phyloP scores from a whole-genome alignment of 371 early-diverging fungal genomes.

The Apophysomyces variabilis region DNA sequence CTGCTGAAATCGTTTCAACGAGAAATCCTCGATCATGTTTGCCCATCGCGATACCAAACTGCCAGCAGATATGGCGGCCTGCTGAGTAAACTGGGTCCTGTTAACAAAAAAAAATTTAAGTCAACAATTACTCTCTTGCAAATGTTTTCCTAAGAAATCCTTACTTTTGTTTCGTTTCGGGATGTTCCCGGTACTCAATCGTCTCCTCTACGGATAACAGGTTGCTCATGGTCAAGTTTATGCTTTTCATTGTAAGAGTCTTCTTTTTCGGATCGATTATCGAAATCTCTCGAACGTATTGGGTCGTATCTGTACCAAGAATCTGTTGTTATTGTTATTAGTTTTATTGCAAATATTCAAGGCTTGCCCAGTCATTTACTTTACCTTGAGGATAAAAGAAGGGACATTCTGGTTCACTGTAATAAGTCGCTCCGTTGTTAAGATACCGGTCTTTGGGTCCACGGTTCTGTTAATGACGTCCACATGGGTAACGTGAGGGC shows the following conservation, averaged over 20 bases:
- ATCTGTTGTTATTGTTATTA: conserved; percentile 27
- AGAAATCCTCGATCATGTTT: conserved; percentile 85
- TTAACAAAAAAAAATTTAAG: conserved; percentile 5
- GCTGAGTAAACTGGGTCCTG: conserved; percentile 79
- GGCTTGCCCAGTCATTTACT: not conserved
- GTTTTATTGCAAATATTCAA: not conserved
- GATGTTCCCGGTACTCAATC: conserved; percentile 73
- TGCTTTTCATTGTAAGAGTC: conserved; percentile 72
- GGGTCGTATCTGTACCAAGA: conserved; percentile 65
- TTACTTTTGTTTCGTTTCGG: conserved; percentile 48
- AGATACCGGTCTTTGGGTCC: conserved; percentile 81
- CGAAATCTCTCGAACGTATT: conserved; percentile 88
- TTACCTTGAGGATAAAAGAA: conserved; percentile 66
- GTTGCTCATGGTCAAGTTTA: conserved; percentile 76
- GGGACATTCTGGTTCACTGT: conserved; percentile 90
- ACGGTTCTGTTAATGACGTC: conserved; percentile 85
- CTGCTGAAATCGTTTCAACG: conserved; percentile 82
- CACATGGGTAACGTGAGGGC: conserved; percentile 90
- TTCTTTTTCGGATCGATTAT: conserved; percentile 80
- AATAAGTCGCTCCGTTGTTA: conserved; percentile 90
- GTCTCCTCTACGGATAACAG: conserved; percentile 86
- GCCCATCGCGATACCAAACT: conserved; percentile 77
- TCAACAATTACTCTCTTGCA: not conserved
- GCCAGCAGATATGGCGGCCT: conserved; percentile 82
- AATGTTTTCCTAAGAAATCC: conserved; percentile 9